Base-by-base conservation (phyloP, 192 early-diverging fungal genomes). In the Coemansia sp. region DNA sequence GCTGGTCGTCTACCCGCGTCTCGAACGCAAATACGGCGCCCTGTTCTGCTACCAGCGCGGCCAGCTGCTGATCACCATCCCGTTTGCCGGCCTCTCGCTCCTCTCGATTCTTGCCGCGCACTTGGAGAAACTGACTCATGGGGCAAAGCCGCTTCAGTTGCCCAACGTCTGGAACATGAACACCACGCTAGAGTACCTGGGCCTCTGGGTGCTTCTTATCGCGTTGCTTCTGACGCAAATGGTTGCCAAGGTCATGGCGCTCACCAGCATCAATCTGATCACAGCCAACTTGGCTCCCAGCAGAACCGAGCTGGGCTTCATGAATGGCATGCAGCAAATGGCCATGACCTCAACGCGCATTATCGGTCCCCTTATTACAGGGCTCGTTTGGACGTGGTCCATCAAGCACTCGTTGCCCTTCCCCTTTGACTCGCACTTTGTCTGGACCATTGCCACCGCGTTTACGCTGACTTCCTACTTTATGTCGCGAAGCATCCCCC, bases 1-100 rank as follows among this genome's bases (percentile, higher is more conserved):
- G 61, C 69, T 88, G 1, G 45, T 85, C 17, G 49, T 77, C 0
- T 85, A 84, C 46, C 85, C 84, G 9, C 58, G 61, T 6, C 59
- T 84, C 9, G 73, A 76, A 23, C 66, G 71, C 22, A 74, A 69
- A 41, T 79, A 79, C 53, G 85, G 85, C 23, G 59, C 71, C 0
- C 41, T 87, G 2, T 48, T 50, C n/a, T 78, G 81, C 49, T 84
- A 79, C 62, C 82, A 68, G 15, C 9, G n/a, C 0, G 82, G 73
- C 20, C 64, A 73, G 13, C 62, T 32, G 38, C 20, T 75, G 0
- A 15, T 73, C 2, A 59, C 68, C 11, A 55, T 70, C 5, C 54
- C 62, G 3, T 68, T 63, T 4, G 0, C 69, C 11, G 25, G 42
- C 6, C 59, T 68, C 14, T 64, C 74, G 25, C 65, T 70, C 7